phyloP scores from a whole-genome alignment of 75 land plant genomes.

The Cunninghamia lanceolata region DNA sequence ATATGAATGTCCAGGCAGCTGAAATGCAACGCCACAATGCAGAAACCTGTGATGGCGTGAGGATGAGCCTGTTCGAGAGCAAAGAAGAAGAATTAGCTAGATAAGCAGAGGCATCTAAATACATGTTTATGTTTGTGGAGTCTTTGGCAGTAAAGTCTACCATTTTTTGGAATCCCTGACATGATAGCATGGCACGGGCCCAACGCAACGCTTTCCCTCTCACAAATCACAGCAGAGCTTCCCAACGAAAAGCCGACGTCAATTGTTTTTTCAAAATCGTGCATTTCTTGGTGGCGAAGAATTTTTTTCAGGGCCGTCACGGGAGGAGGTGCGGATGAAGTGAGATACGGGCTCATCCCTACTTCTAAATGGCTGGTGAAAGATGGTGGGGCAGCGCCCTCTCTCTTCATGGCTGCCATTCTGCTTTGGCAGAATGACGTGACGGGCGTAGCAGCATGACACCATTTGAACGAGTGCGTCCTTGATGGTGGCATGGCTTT shows the following conservation, averaged over 20 bases:
- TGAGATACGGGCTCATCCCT: constrained; percentile 31
- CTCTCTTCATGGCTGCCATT: constrained; percentile 28
- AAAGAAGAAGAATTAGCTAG: constrained; percentile 4
- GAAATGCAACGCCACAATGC: too few relatives aligned
- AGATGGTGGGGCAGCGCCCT: background rate
- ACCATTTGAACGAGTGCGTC: constrained; percentile 17
- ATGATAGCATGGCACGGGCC: constrained; percentile 31
- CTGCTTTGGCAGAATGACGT: constrained; percentile 19
- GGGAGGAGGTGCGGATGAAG: background rate
- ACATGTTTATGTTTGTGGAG: constrained; percentile 24
- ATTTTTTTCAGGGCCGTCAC: constrained; percentile 28
- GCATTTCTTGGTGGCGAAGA: constrained; percentile 37
- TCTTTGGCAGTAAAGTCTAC: constrained; percentile 30
- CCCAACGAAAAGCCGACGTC: constrained; percentile 14
- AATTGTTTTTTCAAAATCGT: constrained; percentile 36
- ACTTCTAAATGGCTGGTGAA: constrained; percentile 12
- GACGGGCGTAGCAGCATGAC: constrained; percentile 18
- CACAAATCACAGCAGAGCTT: constrained; percentile 31
- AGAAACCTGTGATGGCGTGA: background rate
- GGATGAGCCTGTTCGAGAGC: background rate
- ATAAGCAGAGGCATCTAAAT: constrained; percentile 20
- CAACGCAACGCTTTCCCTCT: constrained; percentile 27
- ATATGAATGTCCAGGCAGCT: too few relatives aligned
- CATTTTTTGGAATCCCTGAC: constrained; percentile 42
- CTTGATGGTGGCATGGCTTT: too few relatives aligned